Evolutionary conservation across 768 basidiomycete genomes (phyloP).

Genomic region (Coprinopsis marcescibilis): DNA sequence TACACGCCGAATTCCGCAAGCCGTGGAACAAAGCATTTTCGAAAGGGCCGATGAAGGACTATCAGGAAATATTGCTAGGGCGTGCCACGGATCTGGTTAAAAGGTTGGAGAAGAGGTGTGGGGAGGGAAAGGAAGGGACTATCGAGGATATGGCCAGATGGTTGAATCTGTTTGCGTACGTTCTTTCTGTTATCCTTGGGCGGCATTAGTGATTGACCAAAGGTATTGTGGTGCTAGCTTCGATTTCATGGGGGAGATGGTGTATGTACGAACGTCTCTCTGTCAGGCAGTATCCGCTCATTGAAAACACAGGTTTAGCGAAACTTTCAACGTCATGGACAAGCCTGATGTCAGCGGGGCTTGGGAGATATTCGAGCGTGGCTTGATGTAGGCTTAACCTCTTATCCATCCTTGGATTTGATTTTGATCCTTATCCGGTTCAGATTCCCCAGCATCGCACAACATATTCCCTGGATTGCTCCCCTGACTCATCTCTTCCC

Average conservation of each 20-base stretch:
- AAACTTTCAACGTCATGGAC: slow-evolving; percentile 20
- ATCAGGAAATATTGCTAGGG: slow-evolving; percentile 24
- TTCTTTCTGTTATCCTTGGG: background rate
- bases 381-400: slow-evolving; percentile 20
- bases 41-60: slow-evolving; percentile 31
- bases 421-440: background rate
- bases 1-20: slow-evolving; percentile 32
- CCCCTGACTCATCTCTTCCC: slow-evolving; percentile 5
- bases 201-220: background rate
- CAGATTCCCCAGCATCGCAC: slow-evolving; percentile 15
- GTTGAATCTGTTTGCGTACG: slow-evolving; percentile 13
- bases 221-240: slow-evolving; percentile 8
- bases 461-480: slow-evolving; percentile 11
- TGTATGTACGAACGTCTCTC: slow-evolving; percentile 11
- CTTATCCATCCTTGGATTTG: background rate
- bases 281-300: background rate
- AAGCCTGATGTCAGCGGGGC: slow-evolving; percentile 21
- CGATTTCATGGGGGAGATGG: slow-evolving; percentile 36
- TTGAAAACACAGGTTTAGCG: slow-evolving; percentile 19
- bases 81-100: background rate
- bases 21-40: slow-evolving; percentile 40
- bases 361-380: slow-evolving; percentile 17
- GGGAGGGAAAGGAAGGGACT: slow-evolving; percentile 17
- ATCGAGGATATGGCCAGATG: slow-evolving; percentile 14
- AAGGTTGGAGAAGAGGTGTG: slow-evolving; percentile 27